Percentiles rank a stretch among this genome's conserved stretches.
Evolutionary conservation across 805 yeast genomes (phyloP).

Genomic region (Kodamaea nitidulidarum): DNA sequence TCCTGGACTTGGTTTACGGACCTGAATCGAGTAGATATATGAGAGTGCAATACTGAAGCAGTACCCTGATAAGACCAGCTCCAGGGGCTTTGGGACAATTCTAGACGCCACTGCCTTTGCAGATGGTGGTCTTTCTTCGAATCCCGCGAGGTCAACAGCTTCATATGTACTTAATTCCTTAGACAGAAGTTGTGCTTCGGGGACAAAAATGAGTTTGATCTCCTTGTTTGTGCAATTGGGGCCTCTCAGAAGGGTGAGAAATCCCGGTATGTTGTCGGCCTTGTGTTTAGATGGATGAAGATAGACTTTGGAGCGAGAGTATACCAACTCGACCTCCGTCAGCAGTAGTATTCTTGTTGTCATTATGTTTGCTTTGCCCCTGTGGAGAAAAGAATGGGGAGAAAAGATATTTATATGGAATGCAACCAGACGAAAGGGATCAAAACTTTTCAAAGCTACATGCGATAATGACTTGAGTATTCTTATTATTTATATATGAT

Average conservation of each 20-base stretch:
- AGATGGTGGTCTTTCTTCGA: not conserved
- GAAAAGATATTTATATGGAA: too few species aligned
- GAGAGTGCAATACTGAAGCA: slow-evolving; percentile 63
- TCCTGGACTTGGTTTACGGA: slow-evolving; percentile 77
- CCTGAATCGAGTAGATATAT: slow-evolving; percentile 72
- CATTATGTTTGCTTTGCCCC: slow-evolving; percentile 1
- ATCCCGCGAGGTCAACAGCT: slow-evolving; percentile 44
- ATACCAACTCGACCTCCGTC: slow-evolving; percentile 45
- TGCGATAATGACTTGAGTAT: too few species aligned
- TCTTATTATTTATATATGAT: too few species aligned
- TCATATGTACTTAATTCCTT: slow-evolving; percentile 46
- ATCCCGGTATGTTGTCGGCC: slow-evolving; percentile 78
- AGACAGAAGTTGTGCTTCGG: slow-evolving; percentile 47
- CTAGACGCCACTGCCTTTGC: slow-evolving; percentile 4
- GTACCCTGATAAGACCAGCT: slow-evolving; percentile 53
- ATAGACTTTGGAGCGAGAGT: slow-evolving; percentile 66
- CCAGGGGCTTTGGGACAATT: slow-evolving; percentile 47
- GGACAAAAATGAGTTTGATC: slow-evolving; percentile 62
- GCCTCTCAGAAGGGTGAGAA: slow-evolving; percentile 59
- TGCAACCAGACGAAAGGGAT: too few species aligned
- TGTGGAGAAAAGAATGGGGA: not conserved
- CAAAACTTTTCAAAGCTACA: too few species aligned
- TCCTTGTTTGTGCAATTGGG: slow-evolving; percentile 49
- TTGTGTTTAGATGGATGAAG: slow-evolving; percentile 76
- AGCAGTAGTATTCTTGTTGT: slow-evolving; percentile 8